Evolutionary conservation across 2,329 filamentous ascomycete species (phyloP), one percentile per base, ranked within the genome.

Genomic region (Colletotrichum noveboracense): DNA sequence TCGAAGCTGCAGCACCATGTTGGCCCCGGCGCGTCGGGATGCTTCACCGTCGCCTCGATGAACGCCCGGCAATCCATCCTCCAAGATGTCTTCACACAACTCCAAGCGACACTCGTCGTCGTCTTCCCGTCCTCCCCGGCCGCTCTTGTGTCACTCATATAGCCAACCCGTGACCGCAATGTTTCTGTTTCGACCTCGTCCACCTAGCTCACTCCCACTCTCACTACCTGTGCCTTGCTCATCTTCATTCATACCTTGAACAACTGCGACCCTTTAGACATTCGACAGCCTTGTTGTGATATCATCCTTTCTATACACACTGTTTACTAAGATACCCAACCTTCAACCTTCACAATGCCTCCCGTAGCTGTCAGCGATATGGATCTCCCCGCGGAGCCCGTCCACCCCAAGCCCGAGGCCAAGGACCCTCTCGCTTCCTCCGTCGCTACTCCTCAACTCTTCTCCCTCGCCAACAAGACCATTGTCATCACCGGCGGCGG

Each of bases 401-500:
- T 81, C 43, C 66, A 71, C 18, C 76, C 76, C 10, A 67, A 74
- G 14, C 82, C 83, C 10, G 81, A 84, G 64, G 81, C 81, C 1
- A 79, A 77, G 38, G 80, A 82, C 61, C 82, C 83, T 12, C 81
- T 83, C 7, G 78, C 83, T 55, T 80, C 79, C 70, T 79, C 77
- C 55, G 67, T 79, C 12, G 66, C 81, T 6, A 80, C 79, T 8
- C 76, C 76, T 43, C 81, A 81, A 9, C 84, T 88, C 38, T 88
- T 89, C 78, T 88, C 88, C 6, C 85, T 90, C 12, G 80, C 82
- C 56, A 83, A 83, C 56, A 85, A 84, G 77, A 89, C 87, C 0
- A 82, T 87, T 28, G 85, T 84, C 43, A 88, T 91, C 56, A 90
- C 89, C 1, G 89, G 89, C 8, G 89, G 86, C 56, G 88, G 85